phyloP scores from a whole-genome alignment of 345 rosid genomes.

The Moricandia moricandioides region DNA sequence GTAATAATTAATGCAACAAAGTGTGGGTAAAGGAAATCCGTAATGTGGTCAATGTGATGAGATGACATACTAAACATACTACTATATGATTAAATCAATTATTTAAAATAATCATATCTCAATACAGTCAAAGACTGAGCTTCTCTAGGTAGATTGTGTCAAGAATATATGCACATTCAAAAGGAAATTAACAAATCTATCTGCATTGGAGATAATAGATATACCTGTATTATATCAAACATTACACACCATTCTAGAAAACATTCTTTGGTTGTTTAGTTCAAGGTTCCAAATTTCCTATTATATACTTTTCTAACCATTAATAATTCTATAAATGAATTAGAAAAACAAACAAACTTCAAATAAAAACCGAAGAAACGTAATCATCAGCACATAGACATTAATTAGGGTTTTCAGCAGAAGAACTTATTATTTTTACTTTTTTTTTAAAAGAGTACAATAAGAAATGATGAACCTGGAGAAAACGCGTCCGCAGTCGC shows the following conservation, averaged over 20 bases:
- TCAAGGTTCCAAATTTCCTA: slow-evolving; percentile 10
- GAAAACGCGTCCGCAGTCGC: slow-evolving; percentile 96
- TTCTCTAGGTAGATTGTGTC: slow-evolving; percentile 16
- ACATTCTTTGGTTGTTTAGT: slow-evolving; percentile 2
- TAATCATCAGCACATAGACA: neutral
- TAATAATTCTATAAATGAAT: neutral
- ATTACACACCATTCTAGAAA: slow-evolving; percentile 3
- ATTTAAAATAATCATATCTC: neutral
- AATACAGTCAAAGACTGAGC: slow-evolving; percentile 14
- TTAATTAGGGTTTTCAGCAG: slow-evolving; percentile 18
- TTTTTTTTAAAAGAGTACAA: neutral
- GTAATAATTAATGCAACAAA: slow-evolving; percentile 20
- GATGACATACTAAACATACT: slow-evolving; percentile 3
- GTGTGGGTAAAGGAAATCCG: slow-evolving; percentile 9
- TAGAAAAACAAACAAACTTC: neutral
- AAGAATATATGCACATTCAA: neutral
- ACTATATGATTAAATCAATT: neutral
- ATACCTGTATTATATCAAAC: neutral
- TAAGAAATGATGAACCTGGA: slow-evolving; percentile 55
- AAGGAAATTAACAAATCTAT: neutral
- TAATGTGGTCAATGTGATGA: slow-evolving; percentile 33
- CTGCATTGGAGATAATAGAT: neutral
- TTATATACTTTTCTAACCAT: neutral
- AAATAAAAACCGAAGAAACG: neutral
- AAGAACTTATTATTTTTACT: neutral